A percentile compares a stretch with the other conserved stretches of the same genome.
Conservation (phyloP, 345 rosid genomes). For the Boechera divaricarpa region DNA sequence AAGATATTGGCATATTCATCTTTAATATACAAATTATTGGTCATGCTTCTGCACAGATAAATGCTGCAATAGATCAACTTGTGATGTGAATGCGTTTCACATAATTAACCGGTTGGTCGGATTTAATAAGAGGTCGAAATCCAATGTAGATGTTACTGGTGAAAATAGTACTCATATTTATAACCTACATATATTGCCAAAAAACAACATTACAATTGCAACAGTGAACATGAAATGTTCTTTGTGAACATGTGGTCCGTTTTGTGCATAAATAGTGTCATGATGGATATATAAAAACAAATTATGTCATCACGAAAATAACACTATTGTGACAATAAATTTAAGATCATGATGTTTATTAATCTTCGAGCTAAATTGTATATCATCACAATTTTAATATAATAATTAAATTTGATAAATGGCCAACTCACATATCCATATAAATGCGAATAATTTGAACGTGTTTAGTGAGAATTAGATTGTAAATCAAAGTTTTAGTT, state of each 20-base stretch:
- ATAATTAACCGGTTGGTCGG: conserved; percentile 23
- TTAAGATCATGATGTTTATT: conserved; percentile 12
- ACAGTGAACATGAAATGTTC: conserved; percentile 48
- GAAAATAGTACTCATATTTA: conserved; percentile 39
- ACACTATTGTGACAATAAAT: conserved; percentile 10
- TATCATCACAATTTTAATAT: background rate
- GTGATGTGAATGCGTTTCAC: conserved; percentile 30
- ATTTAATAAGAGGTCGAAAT: conserved; percentile 28
- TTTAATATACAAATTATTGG: conserved; percentile 8
- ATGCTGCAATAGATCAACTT: conserved; percentile 16
- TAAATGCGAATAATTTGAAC: background rate
- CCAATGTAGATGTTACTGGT: conserved; percentile 35
- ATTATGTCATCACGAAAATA: conserved; percentile 22
- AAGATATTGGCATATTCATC: background rate
- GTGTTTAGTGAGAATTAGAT: background rate
- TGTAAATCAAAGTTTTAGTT: background rate
- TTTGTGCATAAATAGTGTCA: conserved; percentile 43
- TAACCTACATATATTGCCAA: conserved; percentile 45
- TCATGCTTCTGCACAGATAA: conserved; percentile 7
- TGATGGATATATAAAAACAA: conserved; percentile 45
- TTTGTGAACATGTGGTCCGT: conserved; percentile 43
- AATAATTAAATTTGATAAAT: background rate
- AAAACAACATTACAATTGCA: conserved; percentile 31
- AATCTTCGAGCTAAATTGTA: background rate
- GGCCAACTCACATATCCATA: background rate